Evolutionary conservation across 2,329 filamentous ascomycete species (phyloP), one percentile per base, ranked within the genome.

Genomic region (Aspergillus sp.): DNA sequence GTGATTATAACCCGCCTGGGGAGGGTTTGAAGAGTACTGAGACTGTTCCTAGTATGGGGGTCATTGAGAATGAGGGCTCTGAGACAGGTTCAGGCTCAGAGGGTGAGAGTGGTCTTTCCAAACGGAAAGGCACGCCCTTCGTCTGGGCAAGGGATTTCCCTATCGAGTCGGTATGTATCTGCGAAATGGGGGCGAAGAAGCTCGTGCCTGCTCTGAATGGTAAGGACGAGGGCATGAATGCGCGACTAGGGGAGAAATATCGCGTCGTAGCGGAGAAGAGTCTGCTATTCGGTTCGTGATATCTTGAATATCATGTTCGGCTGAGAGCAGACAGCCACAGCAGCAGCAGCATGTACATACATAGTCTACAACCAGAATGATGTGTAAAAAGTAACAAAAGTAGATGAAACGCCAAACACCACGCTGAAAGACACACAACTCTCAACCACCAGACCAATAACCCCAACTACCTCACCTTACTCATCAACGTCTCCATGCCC

Each of bases 401-500:
- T 47, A 25, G 17, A 23, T 7, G 7, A 54, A 66, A 61, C 58
- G 54, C 65, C 62, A 58, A 64, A 68, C 66, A 54, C 66, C 66
- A 60, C 59, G 62, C 65, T 65, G 51, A 59, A 57, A 58, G 56
- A 23, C 32, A 30, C 27, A 30, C 8, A 25, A 8, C 27, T 30
- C 27, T 30, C 11, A 19, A 23, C 21, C 21, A n/a, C 11, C 50
- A 38, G 8, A 19, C 19, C 27, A 15, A 48, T n/a, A 19, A 36
- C 32, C 10, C 13, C 11, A 11, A 30, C 59, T 51, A 62, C 47
- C 93, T 95, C 52, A 97, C 86, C 78, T 91, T 94, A 64, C 90
- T 88, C 94, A 99, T 97, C 64, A 99, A 91, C 2, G 95, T 98
- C 78, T 98, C 94, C 17, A 86, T 78, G 0, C 92, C 93, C 64